Base-by-base conservation (phyloP, 2,329 filamentous ascomycete genomes). In the Fusarium setosum region DNA sequence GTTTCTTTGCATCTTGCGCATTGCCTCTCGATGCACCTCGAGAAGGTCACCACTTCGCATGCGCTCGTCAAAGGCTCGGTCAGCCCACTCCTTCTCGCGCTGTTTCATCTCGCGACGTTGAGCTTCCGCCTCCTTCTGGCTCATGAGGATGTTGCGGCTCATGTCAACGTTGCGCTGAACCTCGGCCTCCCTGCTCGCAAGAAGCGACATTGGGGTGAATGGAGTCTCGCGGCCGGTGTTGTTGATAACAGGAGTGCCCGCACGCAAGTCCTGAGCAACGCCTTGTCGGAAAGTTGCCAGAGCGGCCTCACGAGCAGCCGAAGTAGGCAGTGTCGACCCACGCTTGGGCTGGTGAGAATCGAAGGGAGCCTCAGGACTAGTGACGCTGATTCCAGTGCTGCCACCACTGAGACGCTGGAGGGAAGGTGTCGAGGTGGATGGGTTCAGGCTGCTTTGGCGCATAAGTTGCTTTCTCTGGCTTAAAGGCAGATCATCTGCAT, bases 41-140 rank as follows among this genome's bases (percentile, higher is more conserved):
- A 92, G 82, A 81, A 97, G 86, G 65, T 91, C 88, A 0, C 90
- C 90, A 15, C 87, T 88, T 53, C 92, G 84, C 91, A 96, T 96
- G 66, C 88, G 85, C 75, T 90, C 88, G 66, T 93, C 91, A 70
- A 93, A 89, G 34, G 84, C 84, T 48, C 85, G 85, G 13, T 92
- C 88, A 6, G 83, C 82, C 53, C 86, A 81, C 64, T 88, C 84
- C 65, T 84, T 86, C 47, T 86, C 86, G 38, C 82, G 79, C 55
- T 84, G 82, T 68, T 88, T 85, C 71, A 84, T 81, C 73, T 90
- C 86, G 51, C 84, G 83, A 50, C 84, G 83, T 72, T 86, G 82
- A 51, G 88, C 84, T 72, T 88, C 88, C 26, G 88, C 87, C 65
- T 89, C 87, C 66, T 85, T 86, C 67, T 91, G 89, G 32, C 83